Base-by-base conservation (phyloP, 495 filamentous ascomycete species). In the Trichoderma parareesei region DNA sequence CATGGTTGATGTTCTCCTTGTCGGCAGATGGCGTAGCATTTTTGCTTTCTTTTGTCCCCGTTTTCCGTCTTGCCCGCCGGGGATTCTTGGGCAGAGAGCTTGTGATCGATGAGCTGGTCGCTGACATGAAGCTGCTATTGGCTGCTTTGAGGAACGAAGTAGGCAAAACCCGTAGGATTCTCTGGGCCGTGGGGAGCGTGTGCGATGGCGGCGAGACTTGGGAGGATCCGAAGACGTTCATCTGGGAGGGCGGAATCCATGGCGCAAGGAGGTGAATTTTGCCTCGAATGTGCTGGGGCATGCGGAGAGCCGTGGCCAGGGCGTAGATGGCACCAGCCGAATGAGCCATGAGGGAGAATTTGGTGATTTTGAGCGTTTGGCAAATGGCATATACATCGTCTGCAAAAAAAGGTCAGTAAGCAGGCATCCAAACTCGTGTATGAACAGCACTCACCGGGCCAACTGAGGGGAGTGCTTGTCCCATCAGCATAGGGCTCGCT, bases 221-320 rank as follows among this genome's bases (percentile, higher is more conserved):
- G 18, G 88, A 84, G 38, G 88, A 82, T 38, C 92, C 79, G 60
- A 95, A 87, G 41, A 85, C 88, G 43, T 87, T 92, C 80, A 98
- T 89, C 70, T 99, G 94, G n/a, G 91, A 96, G 0, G 94, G 94
- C 2, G 94, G 94, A 48, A 99, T 98, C 95, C 94, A 99, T 0
- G 94, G 94, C 2, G 94, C 93, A 13, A 99, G 81, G 9, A 99
- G 86, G 75, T 99, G 94, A 35, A 99, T 93, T 41, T 91, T 89
- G 37, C 95, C 93, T 16, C 93, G 88, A 67, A 99, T 94, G 73
- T 97, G 90, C 69, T 97, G 92, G 16, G 95, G 93, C 81, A 99
- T 94, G 55, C 94, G 89, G 37, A 99, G 82, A 5, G 95, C 94
- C 0, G 95, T 98, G 20, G 94, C 95, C 37, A 99, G 85, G 37